phyloP scores from a whole-genome alignment of 2,329 filamentous ascomycete genomes.

The Pseudogymnoascus sp. region DNA sequence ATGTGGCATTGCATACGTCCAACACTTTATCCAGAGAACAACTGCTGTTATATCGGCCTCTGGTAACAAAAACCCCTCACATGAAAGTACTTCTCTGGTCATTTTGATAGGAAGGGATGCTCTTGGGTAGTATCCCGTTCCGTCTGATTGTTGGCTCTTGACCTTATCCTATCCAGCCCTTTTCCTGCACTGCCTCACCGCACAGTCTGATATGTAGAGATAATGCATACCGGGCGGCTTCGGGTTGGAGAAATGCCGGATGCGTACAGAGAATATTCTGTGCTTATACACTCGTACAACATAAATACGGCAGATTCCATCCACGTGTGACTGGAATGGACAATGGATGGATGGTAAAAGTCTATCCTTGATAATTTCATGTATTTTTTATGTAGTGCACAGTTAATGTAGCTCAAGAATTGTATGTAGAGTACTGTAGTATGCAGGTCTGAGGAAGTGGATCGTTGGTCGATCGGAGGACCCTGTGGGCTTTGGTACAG shows the following conservation, averaged over 20 bases:
- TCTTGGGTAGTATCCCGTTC: neutral
- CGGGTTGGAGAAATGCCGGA: neutral
- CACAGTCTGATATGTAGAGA: neutral
- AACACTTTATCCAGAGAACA: neutral
- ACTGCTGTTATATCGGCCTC: neutral
- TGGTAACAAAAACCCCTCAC: neutral
- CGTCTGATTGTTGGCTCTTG: neutral
- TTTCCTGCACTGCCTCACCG: neutral
- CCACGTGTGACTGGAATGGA: neutral
- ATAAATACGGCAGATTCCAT: neutral
- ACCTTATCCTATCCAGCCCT: neutral
- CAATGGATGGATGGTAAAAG: neutral
- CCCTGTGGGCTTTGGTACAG: neutral
- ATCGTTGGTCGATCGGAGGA: neutral
- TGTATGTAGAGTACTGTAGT: neutral
- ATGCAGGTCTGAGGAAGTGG: conserved; percentile 8
- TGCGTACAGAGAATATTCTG: neutral
- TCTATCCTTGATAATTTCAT: neutral
- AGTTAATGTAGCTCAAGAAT: neutral
- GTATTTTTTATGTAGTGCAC: conserved; percentile 2
- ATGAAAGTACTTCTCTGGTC: neutral
- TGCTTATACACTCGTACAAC: conserved; percentile 2
- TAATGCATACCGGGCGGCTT: neutral
- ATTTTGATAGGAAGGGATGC: neutral
- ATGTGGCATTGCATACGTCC: neutral